Conservation (phyloP, 768 basidiomycete genomes). For the Naganishia vaughanmartiniae region DNA sequence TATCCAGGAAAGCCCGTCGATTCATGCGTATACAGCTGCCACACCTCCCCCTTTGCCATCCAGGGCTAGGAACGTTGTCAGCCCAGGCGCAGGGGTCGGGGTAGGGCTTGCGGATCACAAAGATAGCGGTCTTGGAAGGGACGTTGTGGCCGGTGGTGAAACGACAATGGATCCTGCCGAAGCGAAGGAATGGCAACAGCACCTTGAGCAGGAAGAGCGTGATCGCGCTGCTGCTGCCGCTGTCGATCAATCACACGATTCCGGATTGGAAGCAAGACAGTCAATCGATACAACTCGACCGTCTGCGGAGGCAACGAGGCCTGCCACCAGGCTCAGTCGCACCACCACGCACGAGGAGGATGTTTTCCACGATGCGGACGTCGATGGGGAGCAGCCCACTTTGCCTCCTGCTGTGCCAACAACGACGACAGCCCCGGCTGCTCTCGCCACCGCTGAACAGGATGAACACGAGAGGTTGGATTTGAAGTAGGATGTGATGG, state of each 20-base stretch:
- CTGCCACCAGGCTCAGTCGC: slow-evolving; percentile 1
- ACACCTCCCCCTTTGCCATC: slow-evolving; percentile 23
- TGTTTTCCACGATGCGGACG: slow-evolving; percentile 13
- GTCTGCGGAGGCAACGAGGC: neutral
- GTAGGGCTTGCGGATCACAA: too few species aligned
- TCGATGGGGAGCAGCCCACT: neutral
- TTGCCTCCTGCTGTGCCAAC: neutral
- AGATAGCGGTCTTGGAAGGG: too few species aligned
- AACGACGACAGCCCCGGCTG: neutral
- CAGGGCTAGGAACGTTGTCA: neutral
- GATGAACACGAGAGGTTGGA: neutral
- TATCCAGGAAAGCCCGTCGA: neutral
- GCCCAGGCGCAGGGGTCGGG: too few species aligned
- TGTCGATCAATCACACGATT: neutral
- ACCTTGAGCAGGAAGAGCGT: slow-evolving; percentile 15
- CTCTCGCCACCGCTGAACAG: neutral
- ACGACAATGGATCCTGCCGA: slow-evolving; percentile 6
- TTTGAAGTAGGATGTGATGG: neutral
- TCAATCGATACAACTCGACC: neutral
- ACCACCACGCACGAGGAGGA: neutral
- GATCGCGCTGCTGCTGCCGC: neutral
- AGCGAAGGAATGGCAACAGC: slow-evolving; percentile 10
- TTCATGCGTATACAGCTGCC: neutral
- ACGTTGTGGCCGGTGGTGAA: neutral
- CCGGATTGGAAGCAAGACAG: neutral